A percentile compares a stretch with the other conserved stretches of the same genome.
Evolutionary conservation across 352 stramenopile species (phyloP).

Genomic region (Phytophthora citricola): DNA sequence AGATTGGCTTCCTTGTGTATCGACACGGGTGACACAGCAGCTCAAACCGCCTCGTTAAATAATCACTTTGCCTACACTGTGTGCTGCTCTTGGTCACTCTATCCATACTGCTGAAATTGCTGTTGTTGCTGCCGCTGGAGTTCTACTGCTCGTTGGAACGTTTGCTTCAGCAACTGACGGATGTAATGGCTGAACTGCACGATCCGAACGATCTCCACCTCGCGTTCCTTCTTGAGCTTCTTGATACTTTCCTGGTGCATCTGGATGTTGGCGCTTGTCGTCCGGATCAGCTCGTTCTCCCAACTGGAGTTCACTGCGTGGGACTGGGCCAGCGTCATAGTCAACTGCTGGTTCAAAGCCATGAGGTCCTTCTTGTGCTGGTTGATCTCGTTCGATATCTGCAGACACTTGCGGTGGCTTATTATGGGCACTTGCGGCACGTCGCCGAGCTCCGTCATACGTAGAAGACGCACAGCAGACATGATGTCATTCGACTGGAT

Average conservation of each 20-base stretch:
- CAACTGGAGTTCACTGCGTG: constrained; percentile 33
- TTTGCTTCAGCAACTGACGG: constrained; percentile 58
- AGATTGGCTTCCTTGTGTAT: constrained; percentile 85
- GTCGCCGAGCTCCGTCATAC: constrained; percentile 58
- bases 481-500: constrained; percentile 67
- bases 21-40: constrained; percentile 54
- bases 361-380: constrained; percentile 39
- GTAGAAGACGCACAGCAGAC: constrained; percentile 56
- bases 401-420: constrained; percentile 63
- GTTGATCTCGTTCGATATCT: constrained; percentile 60
- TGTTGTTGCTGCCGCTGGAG: constrained; percentile 34
- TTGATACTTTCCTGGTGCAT: constrained; percentile 46
- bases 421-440: constrained; percentile 64
- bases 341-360: constrained; percentile 53
- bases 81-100: constrained; percentile 8
- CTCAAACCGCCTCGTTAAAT: constrained; percentile 39
- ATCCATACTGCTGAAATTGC: constrained; percentile 27
- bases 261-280: constrained; percentile 56
- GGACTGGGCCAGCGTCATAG: constrained; percentile 42
- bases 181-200: constrained; percentile 69
- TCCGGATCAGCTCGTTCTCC: constrained; percentile 53
- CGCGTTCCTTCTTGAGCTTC: constrained; percentile 54
- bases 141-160: constrained; percentile 41
- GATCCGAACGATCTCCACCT: constrained; percentile 75
- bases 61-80: constrained; percentile 35